These are phyloP conservation scores for Kalmusia sp. DNA, from an alignment of 2,329 filamentous ascomycete species.

Conservation along the genomic window DNA sequence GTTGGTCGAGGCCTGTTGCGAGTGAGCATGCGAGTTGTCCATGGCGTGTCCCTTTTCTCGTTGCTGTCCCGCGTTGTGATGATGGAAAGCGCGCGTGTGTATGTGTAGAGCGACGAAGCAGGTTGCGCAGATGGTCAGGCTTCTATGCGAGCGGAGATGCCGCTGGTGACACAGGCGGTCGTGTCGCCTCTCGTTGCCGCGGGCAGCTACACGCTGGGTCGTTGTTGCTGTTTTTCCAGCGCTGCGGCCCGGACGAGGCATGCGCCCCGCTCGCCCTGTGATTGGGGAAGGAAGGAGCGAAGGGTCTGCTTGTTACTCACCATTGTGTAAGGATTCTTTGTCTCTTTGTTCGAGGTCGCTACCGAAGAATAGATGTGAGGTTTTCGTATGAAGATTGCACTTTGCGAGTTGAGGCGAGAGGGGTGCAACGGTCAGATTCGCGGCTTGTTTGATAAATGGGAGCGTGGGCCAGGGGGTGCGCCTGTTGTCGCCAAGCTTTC, in stretches of 20 bases:
- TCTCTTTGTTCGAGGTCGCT: not conserved
- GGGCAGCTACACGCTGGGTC: no score
- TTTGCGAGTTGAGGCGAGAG: slow-evolving; percentile 15
- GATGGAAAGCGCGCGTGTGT: slow-evolving; percentile 2
- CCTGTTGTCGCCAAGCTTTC: slow-evolving; percentile 29
- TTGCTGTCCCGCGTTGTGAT: slow-evolving; percentile 6
- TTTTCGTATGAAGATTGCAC: slow-evolving; percentile 1
- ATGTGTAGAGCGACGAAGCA: not conserved
- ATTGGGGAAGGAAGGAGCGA: not conserved
- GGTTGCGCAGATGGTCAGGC: not conserved
- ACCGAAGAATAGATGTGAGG: not conserved
- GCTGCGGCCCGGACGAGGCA: not conserved
- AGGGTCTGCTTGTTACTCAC: slow-evolving; percentile 7
- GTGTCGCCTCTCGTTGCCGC: not conserved
- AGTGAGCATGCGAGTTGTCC: slow-evolving; percentile 34
- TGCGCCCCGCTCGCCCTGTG: slow-evolving; percentile 4
- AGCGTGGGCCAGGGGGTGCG: slow-evolving; percentile 30
- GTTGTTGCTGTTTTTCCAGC: not conserved
- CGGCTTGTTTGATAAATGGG: slow-evolving; percentile 27
- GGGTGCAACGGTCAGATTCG: slow-evolving; percentile 19
- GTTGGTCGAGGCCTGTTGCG: slow-evolving; percentile 78
- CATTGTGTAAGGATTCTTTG: no score
- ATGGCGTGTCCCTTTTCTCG: slow-evolving; percentile 31
- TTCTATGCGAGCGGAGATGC: not conserved
- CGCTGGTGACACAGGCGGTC: not conserved